Evolutionary conservation across 495 filamentous ascomycete genomes (phyloP).

Genomic region (Penicillium macrosclerotiorum): DNA sequence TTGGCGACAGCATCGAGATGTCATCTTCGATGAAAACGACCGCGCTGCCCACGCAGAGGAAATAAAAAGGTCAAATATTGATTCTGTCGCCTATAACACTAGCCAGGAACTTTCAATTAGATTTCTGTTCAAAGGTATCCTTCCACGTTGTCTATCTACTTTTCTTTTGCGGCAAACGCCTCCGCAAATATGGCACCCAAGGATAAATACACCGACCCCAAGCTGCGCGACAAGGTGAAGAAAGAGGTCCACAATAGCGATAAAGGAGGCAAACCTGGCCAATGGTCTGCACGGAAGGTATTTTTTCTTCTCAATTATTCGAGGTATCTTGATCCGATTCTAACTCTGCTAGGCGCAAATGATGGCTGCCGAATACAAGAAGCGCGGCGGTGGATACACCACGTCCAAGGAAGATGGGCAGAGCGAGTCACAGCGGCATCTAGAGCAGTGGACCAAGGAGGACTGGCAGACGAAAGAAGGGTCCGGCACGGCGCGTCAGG

Average conservation of each 20-base stretch:
- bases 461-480: constrained; percentile 54
- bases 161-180: background rate
- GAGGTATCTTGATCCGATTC: background rate
- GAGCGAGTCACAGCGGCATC: constrained; percentile 38
- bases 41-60: no score
- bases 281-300: constrained; percentile 52
- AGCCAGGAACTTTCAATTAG: background rate
- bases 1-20: background rate
- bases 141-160: background rate
- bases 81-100: no score
- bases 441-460: constrained; percentile 45
- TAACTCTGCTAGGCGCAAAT: constrained; percentile 40
- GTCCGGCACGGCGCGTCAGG: constrained; percentile 38
- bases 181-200: constrained; percentile 38
- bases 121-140: no score
- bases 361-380: constrained; percentile 52
- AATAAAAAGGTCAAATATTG: no score
- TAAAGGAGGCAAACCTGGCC: constrained; percentile 48
- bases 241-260: constrained; percentile 45
- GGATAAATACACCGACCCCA: constrained; percentile 48
- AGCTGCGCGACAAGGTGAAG: constrained; percentile 48
- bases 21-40: constrained; percentile 1
- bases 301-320: background rate
- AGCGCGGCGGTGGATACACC: constrained; percentile 48
- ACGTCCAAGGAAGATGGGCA: constrained; percentile 41